phyloP scores from a whole-genome alignment of 768 basidiomycete species.

The Amanita polypyramis region DNA sequence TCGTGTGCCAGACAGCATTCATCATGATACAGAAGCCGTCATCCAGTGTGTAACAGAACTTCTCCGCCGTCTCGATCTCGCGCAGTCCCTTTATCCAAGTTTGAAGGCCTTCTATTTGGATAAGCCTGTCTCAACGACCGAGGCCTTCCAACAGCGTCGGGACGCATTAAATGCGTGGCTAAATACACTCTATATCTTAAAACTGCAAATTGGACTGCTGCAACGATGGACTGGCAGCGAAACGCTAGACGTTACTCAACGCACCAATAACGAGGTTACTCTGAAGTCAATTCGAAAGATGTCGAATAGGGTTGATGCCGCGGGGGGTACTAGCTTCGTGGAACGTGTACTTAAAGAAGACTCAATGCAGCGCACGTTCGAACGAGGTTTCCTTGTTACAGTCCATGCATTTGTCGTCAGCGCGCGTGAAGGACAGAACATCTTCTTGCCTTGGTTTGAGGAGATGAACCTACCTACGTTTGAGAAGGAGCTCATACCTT shows the following conservation, averaged over 20 bases:
- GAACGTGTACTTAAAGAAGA: slow-evolving; percentile 94
- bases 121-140: slow-evolving; percentile 57
- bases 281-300: slow-evolving; percentile 22
- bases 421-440: slow-evolving; percentile 81
- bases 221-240: slow-evolving; percentile 93
- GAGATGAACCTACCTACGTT: slow-evolving; percentile 90
- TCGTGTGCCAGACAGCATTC: slow-evolving; percentile 36
- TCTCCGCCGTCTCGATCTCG: slow-evolving; percentile 68
- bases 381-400: slow-evolving; percentile 81
- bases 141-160: slow-evolving; percentile 67
- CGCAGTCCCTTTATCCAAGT: slow-evolving; percentile 81
- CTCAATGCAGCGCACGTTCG: slow-evolving; percentile 89
- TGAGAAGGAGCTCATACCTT: slow-evolving; percentile 76
- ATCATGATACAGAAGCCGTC: slow-evolving; percentile 30
- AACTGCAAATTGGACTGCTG: slow-evolving; percentile 68
- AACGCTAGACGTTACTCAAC: slow-evolving; percentile 79
- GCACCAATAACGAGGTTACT: slow-evolving; percentile 52
- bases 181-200: slow-evolving; percentile 78
- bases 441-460: slow-evolving; percentile 62
- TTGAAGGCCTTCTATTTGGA: slow-evolving; percentile 72
- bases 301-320: slow-evolving; percentile 14
- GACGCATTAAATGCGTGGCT: slow-evolving; percentile 91
- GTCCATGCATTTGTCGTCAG: slow-evolving; percentile 78
- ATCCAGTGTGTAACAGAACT: slow-evolving; percentile 53
- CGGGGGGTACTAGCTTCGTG: slow-evolving; percentile 79